A percentile compares a stretch with the other conserved stretches of the same genome.
phyloP scores from a whole-genome alignment of 768 basidiomycete genomes.

The Hebeloma cylindrosporum region DNA sequence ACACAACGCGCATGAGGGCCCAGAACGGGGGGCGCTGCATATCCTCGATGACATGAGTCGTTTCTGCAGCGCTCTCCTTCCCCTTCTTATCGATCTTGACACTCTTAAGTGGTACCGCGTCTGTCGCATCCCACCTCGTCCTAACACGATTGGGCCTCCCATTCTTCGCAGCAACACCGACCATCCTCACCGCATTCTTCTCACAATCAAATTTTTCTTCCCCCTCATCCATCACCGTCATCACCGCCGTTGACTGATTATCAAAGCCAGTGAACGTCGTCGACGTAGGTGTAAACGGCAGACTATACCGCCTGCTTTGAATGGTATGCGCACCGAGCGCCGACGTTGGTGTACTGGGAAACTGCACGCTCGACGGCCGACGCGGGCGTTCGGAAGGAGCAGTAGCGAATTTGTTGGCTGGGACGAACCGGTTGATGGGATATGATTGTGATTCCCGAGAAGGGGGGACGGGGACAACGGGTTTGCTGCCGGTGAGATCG shows the following conservation, averaged over 20 bases:
- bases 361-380: constrained; percentile 27
- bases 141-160: constrained; percentile 23
- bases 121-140: constrained; percentile 18
- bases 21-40: constrained; percentile 34
- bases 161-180: constrained; percentile 37
- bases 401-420: too few species aligned
- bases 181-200: constrained; percentile 41
- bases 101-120: constrained; percentile 18
- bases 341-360: constrained; percentile 26
- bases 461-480: constrained; percentile 7
- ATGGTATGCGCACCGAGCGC: constrained; percentile 30
- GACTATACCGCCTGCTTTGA: constrained; percentile 43
- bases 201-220: constrained; percentile 41
- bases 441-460: constrained; percentile 1
- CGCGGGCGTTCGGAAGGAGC: constrained; percentile 7
- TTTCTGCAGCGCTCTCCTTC: constrained; percentile 1
- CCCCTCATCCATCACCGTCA: constrained; percentile 2
- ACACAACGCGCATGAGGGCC: constrained; percentile 52
- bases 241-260: constrained; percentile 32
- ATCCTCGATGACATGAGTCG: constrained; percentile 4
- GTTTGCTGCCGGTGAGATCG: constrained; percentile 49
- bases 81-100: constrained; percentile 25
- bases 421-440: neutral
- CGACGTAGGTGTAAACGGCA: constrained; percentile 60
- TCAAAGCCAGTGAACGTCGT: constrained; percentile 16